Percentiles rank a stretch among this genome's conserved stretches.
Conservation (phyloP, 352 stramenopile genomes). For the Phytophthora idaei region DNA sequence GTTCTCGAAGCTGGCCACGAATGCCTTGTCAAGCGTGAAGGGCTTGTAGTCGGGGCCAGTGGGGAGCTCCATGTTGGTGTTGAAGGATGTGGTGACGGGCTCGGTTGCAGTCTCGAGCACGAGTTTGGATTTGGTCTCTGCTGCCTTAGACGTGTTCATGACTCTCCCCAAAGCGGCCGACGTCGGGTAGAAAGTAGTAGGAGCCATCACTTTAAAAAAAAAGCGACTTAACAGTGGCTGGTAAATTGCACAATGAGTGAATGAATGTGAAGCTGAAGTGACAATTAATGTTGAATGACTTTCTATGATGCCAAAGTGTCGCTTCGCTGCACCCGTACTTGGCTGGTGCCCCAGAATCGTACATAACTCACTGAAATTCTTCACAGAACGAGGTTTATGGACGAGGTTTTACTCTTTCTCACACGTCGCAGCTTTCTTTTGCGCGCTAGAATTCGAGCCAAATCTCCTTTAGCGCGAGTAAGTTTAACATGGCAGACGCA, state of each 20-base stretch:
- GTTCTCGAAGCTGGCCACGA: conserved; percentile 58
- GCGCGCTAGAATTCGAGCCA: conserved; percentile 10
- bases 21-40: conserved; percentile 41
- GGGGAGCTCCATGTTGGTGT: conserved; percentile 21
- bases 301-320: not conserved
- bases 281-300: not conserved
- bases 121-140: conserved; percentile 5
- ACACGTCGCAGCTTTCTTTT: conserved; percentile 33
- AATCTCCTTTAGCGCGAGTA: conserved; percentile 10
- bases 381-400: conserved; percentile 9
- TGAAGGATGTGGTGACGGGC: conserved; percentile 13
- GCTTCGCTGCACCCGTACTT: conserved; percentile 24
- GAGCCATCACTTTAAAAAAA: conserved; percentile 16
- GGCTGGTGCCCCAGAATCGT: not conserved
- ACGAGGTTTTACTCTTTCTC: conserved; percentile 8
- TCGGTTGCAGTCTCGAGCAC: conserved; percentile 7
- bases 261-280: not conserved
- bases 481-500: conserved; percentile 13
- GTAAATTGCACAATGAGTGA: conserved; percentile 30
- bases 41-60: conserved; percentile 26
- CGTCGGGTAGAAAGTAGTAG: conserved; percentile 20
- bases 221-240: conserved; percentile 9
- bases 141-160: conserved; percentile 5
- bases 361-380: not conserved
- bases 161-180: conserved; percentile 8